Base-by-base conservation (phyloP, 495 filamentous ascomycete genomes). In the Aspergillus panamensis region DNA sequence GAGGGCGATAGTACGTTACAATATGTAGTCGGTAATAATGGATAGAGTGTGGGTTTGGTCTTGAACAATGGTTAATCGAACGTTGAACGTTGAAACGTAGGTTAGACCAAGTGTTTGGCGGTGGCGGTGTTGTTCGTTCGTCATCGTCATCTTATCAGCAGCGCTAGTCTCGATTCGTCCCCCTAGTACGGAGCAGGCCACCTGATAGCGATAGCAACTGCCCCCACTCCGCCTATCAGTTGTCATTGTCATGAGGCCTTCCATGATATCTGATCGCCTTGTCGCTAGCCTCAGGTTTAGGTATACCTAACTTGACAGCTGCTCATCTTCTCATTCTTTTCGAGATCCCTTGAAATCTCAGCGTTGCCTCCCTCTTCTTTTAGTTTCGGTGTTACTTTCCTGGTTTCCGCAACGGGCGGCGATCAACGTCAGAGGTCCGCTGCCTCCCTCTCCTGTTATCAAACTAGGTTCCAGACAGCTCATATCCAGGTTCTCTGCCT, bases 181-280 rank as follows among this genome's bases (percentile, higher is more conserved):
- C n/a, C n/a, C n/a, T n/a, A n/a, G n/a, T n/a, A n/a, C n/a, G n/a
- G n/a, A 6, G 30, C 33, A 21, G 63, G 54, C 60, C 58, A 63
- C 60, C 57, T 63, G 60, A 63, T 59, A 57, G 58, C 44, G 60
- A 63, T 59, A 57, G 58, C 44, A 58, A 48, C 42, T 50, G 56
- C 59, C 59, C 60, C 63, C 63, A 62, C 63, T 60, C 53, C 25
- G 51, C 60, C 58, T 62, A 66, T 66, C 62, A 60, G 59, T 59
- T 29, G 42, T 32, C 50, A 21, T 43, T 43, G 59, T 25, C 25
- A 5, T 25, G 25, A 25, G 25, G 25, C 25, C 25, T 25, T 25
- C 5, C 25, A 25, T 25, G 25, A 25, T 25, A 25, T 25, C 25
- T 25, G n/a, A 25, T 25, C 25, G 25, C 25, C 25, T 5, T 25